These are phyloP conservation scores for Coix lacrymajobi DNA, from an alignment of 176 grass and related monocot genomes.

Conservation along the genomic window DNA sequence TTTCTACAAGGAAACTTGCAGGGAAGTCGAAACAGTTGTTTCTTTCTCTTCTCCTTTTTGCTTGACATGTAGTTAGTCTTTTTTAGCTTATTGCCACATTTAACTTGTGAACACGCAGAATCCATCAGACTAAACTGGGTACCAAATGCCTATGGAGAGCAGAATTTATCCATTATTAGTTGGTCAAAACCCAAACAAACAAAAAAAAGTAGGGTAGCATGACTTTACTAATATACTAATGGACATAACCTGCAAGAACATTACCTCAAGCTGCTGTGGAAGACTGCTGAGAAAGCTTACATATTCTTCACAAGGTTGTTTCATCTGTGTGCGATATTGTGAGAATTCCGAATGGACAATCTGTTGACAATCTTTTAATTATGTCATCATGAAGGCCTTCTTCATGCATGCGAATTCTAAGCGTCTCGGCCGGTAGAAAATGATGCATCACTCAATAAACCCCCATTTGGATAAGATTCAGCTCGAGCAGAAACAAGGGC, in stretches of 20 bases:
- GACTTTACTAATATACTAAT: background rate
- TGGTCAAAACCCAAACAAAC: background rate
- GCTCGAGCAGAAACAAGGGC: constrained; percentile 71
- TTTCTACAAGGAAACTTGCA: background rate
- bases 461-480: constrained; percentile 46
- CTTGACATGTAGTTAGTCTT: background rate
- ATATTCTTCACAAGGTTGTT: constrained; percentile 60
- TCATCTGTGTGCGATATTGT: constrained; percentile 58
- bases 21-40: background rate
- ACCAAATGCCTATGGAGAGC: background rate
- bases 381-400: constrained; percentile 56
- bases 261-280: constrained; percentile 72
- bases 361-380: constrained; percentile 81
- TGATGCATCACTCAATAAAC: constrained; percentile 30
- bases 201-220: background rate
- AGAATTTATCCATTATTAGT: background rate
- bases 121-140: background rate
- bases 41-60: background rate
- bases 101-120: background rate
- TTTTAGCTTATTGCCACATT: background rate
- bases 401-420: constrained; percentile 67
- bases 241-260: background rate
- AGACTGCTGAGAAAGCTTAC: constrained; percentile 56
- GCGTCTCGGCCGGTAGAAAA: constrained; percentile 83
- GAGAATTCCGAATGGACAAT: constrained; percentile 82